Base-by-base conservation (phyloP, 2,329 filamentous ascomycete genomes). In the Corynespora cassiicola region DNA sequence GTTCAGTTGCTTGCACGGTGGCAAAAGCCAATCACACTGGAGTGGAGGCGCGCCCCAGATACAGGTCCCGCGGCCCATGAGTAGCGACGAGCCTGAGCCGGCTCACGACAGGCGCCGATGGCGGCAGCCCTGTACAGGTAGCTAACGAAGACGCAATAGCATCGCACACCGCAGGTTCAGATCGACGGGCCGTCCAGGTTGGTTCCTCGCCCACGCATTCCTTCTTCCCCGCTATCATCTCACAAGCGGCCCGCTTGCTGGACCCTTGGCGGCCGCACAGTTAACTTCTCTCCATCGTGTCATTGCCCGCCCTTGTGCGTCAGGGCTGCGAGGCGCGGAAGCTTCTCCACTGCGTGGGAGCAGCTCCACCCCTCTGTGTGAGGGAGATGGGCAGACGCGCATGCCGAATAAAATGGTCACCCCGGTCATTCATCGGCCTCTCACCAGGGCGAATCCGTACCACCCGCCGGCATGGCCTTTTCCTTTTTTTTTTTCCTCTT, bases 391-490 rank as follows among this genome's bases (percentile, higher is more conserved):
- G 21, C 15, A 29, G 33, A 24, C 19, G 23, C 7, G 31, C 22
- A 27, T 39, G 41, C 25, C 35, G n/a, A 44, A 39, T 39, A 31
- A 38, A n/a, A 47, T 19, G 32, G 17, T 25, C 32, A 52, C 43
- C 45, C 51, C 31, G 40, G 51, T 50, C 45, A 18, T 34, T 51
- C 49, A 36, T 42, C 42, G 50, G 42, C 44, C 26, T 42, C 28
- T 42, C 35, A 43, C 35, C 31, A 34, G 31, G 32, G 18, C 36
- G 25, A 49, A 42, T 45, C 42, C 42, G 38, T 37, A 42, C 37
- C 38, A 40, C 26, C 42, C 38, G 41, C 11, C 40, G 33, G 34
- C 40, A 42, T 40, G 37, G 39, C 34, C 43, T 36, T 29, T 41
- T 10, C 14, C 28, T 17, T 17, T 22, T n/a, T n/a, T n/a, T n/a